phyloP scores from a whole-genome alignment of 352 stramenopile species.

The Phytophthora lateralis region DNA sequence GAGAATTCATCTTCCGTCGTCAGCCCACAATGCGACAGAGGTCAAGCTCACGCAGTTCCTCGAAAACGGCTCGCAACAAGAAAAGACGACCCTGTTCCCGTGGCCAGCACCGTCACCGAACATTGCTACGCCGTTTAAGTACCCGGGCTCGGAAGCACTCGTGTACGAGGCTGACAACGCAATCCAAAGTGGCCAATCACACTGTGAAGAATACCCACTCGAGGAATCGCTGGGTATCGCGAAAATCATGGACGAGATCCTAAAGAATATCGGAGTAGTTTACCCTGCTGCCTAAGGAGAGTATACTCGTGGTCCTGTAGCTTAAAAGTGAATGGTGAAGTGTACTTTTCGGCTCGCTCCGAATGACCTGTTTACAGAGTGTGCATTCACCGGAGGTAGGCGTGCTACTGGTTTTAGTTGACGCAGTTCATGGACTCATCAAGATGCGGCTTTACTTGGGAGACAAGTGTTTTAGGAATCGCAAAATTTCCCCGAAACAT shows the following conservation, averaged over 20 bases:
- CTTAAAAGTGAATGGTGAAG: too few species aligned
- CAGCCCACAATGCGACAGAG: slow-evolving; percentile 53
- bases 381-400: too few species aligned
- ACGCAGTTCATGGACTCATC: too few species aligned
- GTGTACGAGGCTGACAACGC: slow-evolving; percentile 74
- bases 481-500: too few species aligned
- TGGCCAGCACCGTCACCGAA: slow-evolving; percentile 31
- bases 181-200: slow-evolving; percentile 44
- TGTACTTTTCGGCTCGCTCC: too few species aligned
- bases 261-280: slow-evolving; percentile 58
- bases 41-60: slow-evolving; percentile 45
- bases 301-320: too few species aligned
- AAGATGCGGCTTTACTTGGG: too few species aligned
- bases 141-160: slow-evolving; percentile 51
- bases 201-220: slow-evolving; percentile 63
- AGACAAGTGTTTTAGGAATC: too few species aligned
- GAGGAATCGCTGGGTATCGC: slow-evolving; percentile 68
- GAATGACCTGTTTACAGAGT: too few species aligned
- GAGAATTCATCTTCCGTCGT: slow-evolving; percentile 61
- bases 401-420: too few species aligned
- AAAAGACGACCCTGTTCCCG: slow-evolving; percentile 49
- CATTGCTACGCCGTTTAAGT: slow-evolving; percentile 54
- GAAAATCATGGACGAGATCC: slow-evolving; percentile 79
- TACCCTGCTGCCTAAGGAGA: slow-evolving; percentile 29
- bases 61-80: slow-evolving; percentile 33